Base-by-base conservation (phyloP, 2,329 filamentous ascomycete species). In the Aspergillus oerlinghausenensis region DNA sequence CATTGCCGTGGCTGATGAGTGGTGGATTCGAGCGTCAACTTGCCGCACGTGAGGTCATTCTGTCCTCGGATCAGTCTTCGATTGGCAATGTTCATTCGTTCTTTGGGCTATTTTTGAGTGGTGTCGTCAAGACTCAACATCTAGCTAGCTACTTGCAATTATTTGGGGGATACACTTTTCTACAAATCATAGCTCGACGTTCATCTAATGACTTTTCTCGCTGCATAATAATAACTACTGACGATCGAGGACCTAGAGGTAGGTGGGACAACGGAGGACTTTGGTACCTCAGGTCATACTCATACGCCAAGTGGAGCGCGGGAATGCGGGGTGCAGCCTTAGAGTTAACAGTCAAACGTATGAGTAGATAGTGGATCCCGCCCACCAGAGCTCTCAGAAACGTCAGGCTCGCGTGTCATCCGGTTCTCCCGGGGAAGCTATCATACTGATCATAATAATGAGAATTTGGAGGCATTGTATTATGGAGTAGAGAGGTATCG, bases 271-370 rank as follows among this genome's bases (percentile, higher is more conserved):
- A 29, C 28, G 28, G 28, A 29, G 28, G 4, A 29, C 40, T 43
- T 9, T 43, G 21, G 43, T 47, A 26, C 25, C 25, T 26, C 26
- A 11, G 8, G 21, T 47, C n/a, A 47, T 26, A 47, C 21, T 47
- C n/a, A 47, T 8, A 47, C 21, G 43, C n/a, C 43, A 47, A 47
- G 43, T 47, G 43, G 43, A 47, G 43, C 43, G 60, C 57, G 63
- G 59, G 62, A 72, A 71, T 72, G 70, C 69, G 70, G 70, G 70
- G 70, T 72, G 70, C 70, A 71, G 68, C 64, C 55, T 66, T 64
- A 65, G 63, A 70, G 65, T 62, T 50, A 17, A 14, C 40, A 43
- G 40, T 43, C 17, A 21, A 21, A 43, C 10, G 28, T 43, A 43
- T 4, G 17, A 43, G 14, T n/a, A 21, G 40, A n/a, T 17, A 43